phyloP scores from a whole-genome alignment of 164 flowering plant genomes.

The Malania oleifera region DNA sequence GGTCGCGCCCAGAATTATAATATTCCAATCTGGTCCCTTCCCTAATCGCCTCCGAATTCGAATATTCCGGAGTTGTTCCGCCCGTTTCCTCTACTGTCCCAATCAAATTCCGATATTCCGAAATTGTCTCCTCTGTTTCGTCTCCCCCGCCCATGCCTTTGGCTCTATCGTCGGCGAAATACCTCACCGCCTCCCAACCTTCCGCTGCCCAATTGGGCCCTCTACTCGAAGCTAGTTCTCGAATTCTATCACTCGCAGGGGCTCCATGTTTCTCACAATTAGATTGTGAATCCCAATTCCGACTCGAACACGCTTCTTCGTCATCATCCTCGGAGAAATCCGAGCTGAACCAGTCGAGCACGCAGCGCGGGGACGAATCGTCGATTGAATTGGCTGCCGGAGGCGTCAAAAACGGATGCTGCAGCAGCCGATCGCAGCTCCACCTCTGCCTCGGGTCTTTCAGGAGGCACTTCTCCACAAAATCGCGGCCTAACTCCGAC shows the following conservation, averaged over 20 bases:
- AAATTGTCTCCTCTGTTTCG: conserved; percentile 19
- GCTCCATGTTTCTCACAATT: neutral
- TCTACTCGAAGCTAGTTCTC: conserved; percentile 28
- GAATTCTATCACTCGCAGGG: conserved; percentile 33
- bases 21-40: too few species aligned
- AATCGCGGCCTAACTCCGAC: conserved; percentile 48
- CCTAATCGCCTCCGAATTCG: too few species aligned
- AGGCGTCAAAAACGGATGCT: conserved; percentile 44
- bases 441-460: conserved; percentile 41
- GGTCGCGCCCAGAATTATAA: too few species aligned
- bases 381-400: neutral
- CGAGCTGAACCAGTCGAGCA: conserved; percentile 35
- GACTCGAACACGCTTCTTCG: conserved; percentile 14
- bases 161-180: conserved; percentile 3
- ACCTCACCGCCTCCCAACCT: conserved; percentile 50
- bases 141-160: conserved; percentile 1
- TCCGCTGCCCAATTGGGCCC: conserved; percentile 58
- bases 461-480: conserved; percentile 46
- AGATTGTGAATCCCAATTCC: neutral
- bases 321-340: conserved; percentile 29
- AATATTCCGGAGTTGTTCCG: conserved; percentile 17
- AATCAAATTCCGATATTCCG: conserved; percentile 17
- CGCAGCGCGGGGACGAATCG: conserved; percentile 52
- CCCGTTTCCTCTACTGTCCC: conserved; percentile 1
- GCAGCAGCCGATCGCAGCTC: conserved; percentile 53